Evolutionary conservation across 108 stramenopile genomes (phyloP).

Genomic region (Nannochloropsis salina): DNA sequence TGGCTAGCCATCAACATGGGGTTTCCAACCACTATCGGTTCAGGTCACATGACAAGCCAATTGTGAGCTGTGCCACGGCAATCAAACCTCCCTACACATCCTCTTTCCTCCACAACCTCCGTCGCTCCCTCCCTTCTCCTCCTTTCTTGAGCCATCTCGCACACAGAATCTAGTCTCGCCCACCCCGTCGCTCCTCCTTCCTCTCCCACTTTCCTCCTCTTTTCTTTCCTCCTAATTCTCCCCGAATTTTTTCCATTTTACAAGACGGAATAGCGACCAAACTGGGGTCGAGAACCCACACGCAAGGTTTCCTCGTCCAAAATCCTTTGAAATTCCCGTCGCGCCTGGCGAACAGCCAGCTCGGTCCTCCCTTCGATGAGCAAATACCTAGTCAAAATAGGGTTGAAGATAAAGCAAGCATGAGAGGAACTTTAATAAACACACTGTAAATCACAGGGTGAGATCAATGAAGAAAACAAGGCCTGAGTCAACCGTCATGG

Average conservation of each 20-base stretch:
- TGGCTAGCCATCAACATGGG: no score
- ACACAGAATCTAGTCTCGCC: background rate
- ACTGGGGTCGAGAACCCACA: slow-evolving; percentile 28
- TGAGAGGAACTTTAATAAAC: background rate
- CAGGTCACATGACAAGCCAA: no score
- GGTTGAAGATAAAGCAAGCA: background rate
- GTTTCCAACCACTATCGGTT: no score
- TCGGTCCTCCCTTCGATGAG: slow-evolving; percentile 42
- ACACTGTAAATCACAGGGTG: background rate
- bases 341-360: slow-evolving; percentile 36
- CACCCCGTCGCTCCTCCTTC: background rate
- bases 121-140: background rate
- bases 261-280: background rate
- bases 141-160: background rate
- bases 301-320: slow-evolving; percentile 50
- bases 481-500: background rate
- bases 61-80: no score
- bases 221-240: background rate
- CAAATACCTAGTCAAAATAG: slow-evolving; percentile 27
- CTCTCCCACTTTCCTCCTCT: background rate
- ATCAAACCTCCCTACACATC: background rate
- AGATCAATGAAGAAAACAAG: background rate
- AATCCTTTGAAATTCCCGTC: slow-evolving; percentile 42
- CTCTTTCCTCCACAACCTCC: background rate
- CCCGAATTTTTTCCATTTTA: background rate